These are phyloP conservation scores for Populus euphratica DNA, from an alignment of 345 rosid genomes.

Conservation along the genomic window DNA sequence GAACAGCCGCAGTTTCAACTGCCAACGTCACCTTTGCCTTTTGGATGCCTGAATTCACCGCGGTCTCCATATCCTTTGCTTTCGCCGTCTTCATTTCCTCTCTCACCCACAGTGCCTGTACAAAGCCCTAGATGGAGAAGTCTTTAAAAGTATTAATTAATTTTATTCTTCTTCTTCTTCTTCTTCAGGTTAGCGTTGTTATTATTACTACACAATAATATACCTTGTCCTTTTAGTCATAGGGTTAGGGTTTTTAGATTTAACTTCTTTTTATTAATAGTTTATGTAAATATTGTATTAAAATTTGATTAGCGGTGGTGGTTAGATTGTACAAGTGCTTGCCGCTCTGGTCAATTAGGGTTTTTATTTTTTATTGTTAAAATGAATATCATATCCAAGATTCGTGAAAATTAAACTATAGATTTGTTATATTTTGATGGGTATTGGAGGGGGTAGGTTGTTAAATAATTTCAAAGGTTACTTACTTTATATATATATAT, in stretches of 20 bases:
- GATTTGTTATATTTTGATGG: too few relatives aligned
- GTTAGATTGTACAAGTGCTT: background rate
- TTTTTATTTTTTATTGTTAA: too few relatives aligned
- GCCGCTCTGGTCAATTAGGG: too few relatives aligned
- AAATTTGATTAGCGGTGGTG: background rate
- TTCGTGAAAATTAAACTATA: too few relatives aligned
- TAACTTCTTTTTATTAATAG: background rate
- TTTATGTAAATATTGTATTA: constrained; percentile 6
- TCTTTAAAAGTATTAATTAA: constrained; percentile 20
- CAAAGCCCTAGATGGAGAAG: constrained; percentile 68
- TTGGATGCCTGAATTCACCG: constrained; percentile 82
- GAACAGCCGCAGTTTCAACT: constrained; percentile 36
- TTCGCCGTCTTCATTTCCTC: constrained; percentile 63
- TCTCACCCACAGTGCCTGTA: constrained; percentile 69
- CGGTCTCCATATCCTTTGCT: constrained; percentile 57
- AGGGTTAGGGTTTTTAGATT: constrained; percentile 1
- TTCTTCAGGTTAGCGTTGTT: constrained; percentile 5
- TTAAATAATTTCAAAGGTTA: too few relatives aligned
- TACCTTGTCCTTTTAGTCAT: background rate
- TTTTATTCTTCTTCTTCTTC: background rate
- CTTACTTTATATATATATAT: too few relatives aligned
- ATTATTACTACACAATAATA: background rate
- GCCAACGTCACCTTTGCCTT: constrained; percentile 45
- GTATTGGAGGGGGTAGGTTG: too few relatives aligned
- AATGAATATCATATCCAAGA: too few relatives aligned